Conservation (phyloP, 1,139 yeast genomes). For the Saccharomyces hybrid region DNA sequence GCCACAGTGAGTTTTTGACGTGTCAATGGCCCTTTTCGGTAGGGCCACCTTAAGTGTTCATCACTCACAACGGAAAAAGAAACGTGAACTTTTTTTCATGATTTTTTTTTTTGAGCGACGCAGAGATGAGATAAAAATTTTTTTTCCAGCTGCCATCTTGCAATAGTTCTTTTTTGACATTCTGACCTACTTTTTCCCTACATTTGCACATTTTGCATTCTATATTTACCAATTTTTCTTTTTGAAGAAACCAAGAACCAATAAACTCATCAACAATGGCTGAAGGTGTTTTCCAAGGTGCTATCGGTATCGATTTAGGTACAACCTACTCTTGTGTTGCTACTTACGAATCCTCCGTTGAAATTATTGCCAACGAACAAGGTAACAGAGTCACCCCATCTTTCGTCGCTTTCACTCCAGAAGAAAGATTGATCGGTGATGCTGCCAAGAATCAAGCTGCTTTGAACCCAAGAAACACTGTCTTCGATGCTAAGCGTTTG, state of each 20-base stretch:
- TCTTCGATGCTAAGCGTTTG: conserved; percentile 81
- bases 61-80: conserved; percentile 1
- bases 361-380: conserved; percentile 89
- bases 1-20: not conserved
- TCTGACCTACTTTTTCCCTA: not conserved
- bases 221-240: not conserved
- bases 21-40: not conserved
- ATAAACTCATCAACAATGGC: conserved; percentile 46
- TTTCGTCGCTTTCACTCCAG: conserved; percentile 78
- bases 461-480: conserved; percentile 70
- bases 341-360: conserved; percentile 84
- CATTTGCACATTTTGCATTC: not conserved
- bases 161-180: not conserved
- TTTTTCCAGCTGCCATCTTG: not conserved
- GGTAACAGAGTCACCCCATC: conserved; percentile 95
- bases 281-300: conserved; percentile 99
- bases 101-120: not conserved
- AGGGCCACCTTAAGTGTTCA: not conserved
- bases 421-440: conserved; percentile 87
- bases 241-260: not conserved
- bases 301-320: conserved; percentile 97
- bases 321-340: conserved; percentile 92
- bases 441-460: conserved; percentile 94
- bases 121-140: conserved; percentile 1
- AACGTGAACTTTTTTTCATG: not conserved